A percentile compares a stretch with the other conserved stretches of the same genome.
Evolutionary conservation across 2,329 filamentous ascomycete genomes (phyloP).

Genomic region (Berkeleyomyces rouxiae): DNA sequence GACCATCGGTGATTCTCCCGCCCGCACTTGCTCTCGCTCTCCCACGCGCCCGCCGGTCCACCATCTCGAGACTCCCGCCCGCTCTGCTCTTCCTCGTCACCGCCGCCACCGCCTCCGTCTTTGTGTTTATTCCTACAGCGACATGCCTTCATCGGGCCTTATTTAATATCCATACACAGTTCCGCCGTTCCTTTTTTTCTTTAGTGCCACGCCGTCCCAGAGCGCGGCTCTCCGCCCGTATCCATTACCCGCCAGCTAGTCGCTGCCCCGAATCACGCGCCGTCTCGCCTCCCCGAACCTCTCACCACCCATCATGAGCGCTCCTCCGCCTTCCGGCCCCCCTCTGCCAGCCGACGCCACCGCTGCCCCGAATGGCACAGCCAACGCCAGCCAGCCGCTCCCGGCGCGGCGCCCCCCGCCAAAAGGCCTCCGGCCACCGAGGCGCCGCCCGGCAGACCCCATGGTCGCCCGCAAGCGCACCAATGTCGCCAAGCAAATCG

Average conservation of each 20-base stretch:
- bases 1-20: too few species aligned
- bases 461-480: constrained; percentile 11
- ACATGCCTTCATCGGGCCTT: not conserved
- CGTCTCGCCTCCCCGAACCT: not conserved
- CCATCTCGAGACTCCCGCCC: too few species aligned
- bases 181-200: not conserved
- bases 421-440: constrained; percentile 10
- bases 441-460: constrained; percentile 12
- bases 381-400: not conserved
- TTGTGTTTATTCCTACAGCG: not conserved
- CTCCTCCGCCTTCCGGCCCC: constrained; percentile 22
- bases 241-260: not conserved
- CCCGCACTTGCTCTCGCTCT: too few species aligned
- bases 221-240: not conserved
- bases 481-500: constrained; percentile 10
- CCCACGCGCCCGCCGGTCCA: too few species aligned
- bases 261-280: not conserved
- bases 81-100: not conserved
- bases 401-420: constrained; percentile 8
- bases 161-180: not conserved
- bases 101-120: not conserved
- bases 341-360: constrained; percentile 20
- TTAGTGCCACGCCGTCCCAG: not conserved
- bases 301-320: constrained; percentile 26
- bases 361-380: constrained; percentile 13